Conservation (phyloP, 2,329 filamentous ascomycete species). For the Colletotrichum lini region DNA sequence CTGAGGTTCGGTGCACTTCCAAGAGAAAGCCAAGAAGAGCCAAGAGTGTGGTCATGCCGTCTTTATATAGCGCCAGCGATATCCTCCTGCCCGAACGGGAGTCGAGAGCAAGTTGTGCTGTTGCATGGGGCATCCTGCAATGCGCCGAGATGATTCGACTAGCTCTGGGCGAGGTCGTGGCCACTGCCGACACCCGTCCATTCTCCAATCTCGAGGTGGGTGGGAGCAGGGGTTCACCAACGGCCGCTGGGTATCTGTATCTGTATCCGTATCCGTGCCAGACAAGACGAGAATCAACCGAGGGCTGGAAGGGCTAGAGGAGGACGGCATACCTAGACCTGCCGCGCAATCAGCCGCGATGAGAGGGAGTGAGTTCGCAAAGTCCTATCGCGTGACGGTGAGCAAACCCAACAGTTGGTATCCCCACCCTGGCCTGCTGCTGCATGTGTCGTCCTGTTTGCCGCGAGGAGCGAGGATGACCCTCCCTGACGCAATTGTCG, state of each 20-base stretch:
- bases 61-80: conserved; percentile 33
- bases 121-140: not conserved
- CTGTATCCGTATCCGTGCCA: no score
- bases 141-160: conserved; percentile 29
- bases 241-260: conserved; percentile 19
- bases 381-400: not conserved
- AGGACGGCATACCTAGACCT: not conserved
- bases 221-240: conserved; percentile 22
- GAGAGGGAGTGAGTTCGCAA: not conserved
- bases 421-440: not conserved
- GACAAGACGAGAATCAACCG: conserved; percentile 3
- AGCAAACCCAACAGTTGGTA: not conserved
- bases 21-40: conserved; percentile 40
- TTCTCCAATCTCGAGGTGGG: not conserved
- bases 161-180: conserved; percentile 16
- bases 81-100: conserved; percentile 39
- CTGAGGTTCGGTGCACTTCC: conserved; percentile 26
- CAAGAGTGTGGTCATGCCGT: conserved; percentile 34
- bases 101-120: not conserved
- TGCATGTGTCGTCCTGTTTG: not conserved
- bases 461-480: not conserved
- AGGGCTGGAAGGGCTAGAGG: not conserved
- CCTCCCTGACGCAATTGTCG: not conserved
- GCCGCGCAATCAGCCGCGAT: conserved; percentile 13
- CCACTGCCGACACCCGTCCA: conserved; percentile 25